Evolutionary conservation across 2,329 filamentous ascomycete genomes (phyloP), one percentile per base, ranked within the genome.

Genomic region (Fonsecaea multimorphosa): DNA sequence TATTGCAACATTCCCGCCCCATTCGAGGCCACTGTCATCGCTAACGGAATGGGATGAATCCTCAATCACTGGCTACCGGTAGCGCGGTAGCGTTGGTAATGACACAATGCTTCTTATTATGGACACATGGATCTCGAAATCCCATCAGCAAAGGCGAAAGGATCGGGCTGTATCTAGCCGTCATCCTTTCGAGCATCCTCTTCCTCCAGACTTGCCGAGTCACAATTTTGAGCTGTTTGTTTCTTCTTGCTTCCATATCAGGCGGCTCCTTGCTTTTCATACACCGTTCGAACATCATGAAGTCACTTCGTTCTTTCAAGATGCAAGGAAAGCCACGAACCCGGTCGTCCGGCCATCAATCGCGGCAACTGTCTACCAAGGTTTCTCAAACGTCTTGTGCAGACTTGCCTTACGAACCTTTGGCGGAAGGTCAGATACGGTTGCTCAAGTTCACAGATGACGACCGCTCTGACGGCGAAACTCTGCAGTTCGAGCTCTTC

Each of bases 351-450:
- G 16, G 5, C n/a, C 1, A 22, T 9, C 7, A 49, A 49, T 49
- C 44, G 14, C n/a, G 53, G 16, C 53, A 56, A 32, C 7, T 16
- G 12, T 12, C 22, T 31, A 12, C 7, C 11, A 24, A 19, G n/a
- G 14, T 36, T 52, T 27, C 29, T 14, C 40, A 55, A n/a, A 14
- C 24, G 14, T 12, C 51, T 5, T 5, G 6, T 34, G 19, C 60
- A 51, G 44, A 4, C 5, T 61, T 66, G 22, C 52, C 29, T 44
- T 69, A 67, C 32, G 29, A 38, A 2, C 67, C 66, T 6, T 31
- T 68, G 24, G 62, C 64, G 22, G 66, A 68, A 55, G 59, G 62
- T 6, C 58, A 65, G 27, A 68, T 68, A 24, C 46, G 66, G 22
- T 34, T 68, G 22, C 63, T 68, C 36, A 51, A 24, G 22, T 59